Conservation (phyloP, 352 stramenopile genomes). For the Pythium myriotylum region DNA sequence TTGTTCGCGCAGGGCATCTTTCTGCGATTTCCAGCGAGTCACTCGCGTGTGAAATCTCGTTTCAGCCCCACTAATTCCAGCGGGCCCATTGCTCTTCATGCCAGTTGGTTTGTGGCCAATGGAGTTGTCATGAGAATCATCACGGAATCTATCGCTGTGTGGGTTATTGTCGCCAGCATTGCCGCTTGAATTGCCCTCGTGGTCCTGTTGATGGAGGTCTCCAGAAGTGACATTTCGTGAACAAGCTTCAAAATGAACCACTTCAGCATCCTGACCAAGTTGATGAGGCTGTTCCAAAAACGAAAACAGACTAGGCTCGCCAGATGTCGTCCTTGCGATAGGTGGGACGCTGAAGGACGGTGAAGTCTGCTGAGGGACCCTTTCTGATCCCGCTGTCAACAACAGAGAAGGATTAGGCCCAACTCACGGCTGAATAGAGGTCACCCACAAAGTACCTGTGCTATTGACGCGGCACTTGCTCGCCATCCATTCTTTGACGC, state of each 20-base stretch:
- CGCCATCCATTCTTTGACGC: constrained; percentile 78
- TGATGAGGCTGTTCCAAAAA: constrained; percentile 2
- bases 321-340: background rate
- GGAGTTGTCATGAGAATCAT: constrained; percentile 1
- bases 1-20: constrained; percentile 72
- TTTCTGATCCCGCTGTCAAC: background rate
- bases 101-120: background rate
- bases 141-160: constrained; percentile 17
- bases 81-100: constrained; percentile 9
- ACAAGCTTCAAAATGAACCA: background rate
- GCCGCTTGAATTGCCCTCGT: too few relatives aligned
- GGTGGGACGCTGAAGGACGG: background rate
- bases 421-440: too few relatives aligned
- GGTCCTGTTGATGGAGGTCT: too few relatives aligned
- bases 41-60: constrained; percentile 70
- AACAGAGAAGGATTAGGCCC: background rate
- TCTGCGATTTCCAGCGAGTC: constrained; percentile 79
- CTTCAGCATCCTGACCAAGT: background rate
- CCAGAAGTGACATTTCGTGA: too few relatives aligned
- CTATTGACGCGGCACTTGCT: constrained; percentile 42
- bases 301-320: constrained; percentile 14
- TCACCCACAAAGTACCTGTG: background rate
- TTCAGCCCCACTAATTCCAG: constrained; percentile 22
- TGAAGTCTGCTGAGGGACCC: too few relatives aligned
- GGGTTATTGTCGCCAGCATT: constrained; percentile 10